These are phyloP conservation scores for Lasiodiplodia sp. DNA, from an alignment of 2,329 filamentous ascomycete genomes.

Conservation along the genomic window DNA sequence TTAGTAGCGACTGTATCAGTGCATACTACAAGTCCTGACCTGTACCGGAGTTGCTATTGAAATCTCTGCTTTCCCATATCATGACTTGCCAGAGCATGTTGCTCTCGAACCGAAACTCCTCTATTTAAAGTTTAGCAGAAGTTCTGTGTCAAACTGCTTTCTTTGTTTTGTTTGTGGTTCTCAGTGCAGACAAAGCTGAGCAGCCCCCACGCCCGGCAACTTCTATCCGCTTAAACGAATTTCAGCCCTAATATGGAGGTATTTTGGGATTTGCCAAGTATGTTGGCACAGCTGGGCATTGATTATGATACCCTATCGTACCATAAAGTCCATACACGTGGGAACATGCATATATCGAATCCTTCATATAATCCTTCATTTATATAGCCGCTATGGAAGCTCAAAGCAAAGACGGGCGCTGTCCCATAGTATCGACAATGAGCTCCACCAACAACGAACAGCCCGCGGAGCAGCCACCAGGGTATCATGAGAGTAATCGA, in stretches of 20 bases:
- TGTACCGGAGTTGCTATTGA: no score
- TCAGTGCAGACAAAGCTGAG: not conserved
- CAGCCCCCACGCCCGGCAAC: not conserved
- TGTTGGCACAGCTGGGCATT: not conserved
- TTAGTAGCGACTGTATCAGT: no score
- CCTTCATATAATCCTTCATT: not conserved
- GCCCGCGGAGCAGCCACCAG: not conserved
- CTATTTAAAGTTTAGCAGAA: no score
- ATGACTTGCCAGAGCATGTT: no score
- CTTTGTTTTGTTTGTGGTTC: no score
- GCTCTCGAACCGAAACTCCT: no score
- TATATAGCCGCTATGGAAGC: not conserved
- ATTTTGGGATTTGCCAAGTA: not conserved
- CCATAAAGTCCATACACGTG: no score
- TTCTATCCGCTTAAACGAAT: not conserved
- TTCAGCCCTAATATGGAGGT: not conserved
- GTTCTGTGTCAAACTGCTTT: no score
- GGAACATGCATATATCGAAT: not conserved
- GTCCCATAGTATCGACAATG: not conserved
- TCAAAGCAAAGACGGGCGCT: not conserved
- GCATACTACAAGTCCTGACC: no score
- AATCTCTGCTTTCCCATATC: no score
- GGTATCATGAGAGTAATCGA: not conserved
- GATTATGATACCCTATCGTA: not conserved
- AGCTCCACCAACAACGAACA: not conserved